Evolutionary conservation across 1,284 basidiomycete genomes (phyloP), one percentile per base, ranked within the genome.

Genomic region (Taiwanofungus camphoratus): DNA sequence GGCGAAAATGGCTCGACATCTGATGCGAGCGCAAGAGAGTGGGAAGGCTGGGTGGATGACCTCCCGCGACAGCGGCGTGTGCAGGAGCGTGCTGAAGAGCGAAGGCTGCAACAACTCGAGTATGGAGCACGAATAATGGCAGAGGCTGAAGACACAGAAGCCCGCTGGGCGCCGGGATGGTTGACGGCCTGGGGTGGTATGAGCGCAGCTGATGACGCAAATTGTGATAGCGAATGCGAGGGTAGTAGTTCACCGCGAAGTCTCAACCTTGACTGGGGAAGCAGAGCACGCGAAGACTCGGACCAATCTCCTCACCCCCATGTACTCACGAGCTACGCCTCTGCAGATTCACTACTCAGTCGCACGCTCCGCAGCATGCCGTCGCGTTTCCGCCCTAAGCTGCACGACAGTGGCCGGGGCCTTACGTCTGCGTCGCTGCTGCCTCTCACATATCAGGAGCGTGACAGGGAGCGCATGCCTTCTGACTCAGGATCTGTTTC

Each of bases 41-140:
- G 78, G 78, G 68, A 76, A 5, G 70, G 68, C 4, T 81, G 78
- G 78, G 63, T 66, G 53, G 66, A 65, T 7, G 78, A 77, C 54
- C 51, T 79, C 22, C 61, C 66, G 29, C 66, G 75, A 5, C 74
- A 74, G 23, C 41, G 44, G 15, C 33, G 47, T 12, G 42, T 41
- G 13, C 47, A 39, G 9, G 39, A 35, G 4, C 16, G 27, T n/a
- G 35, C 40, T 13, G 33, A 21, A 27, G 39, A 42, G 19, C 30
- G 22, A 20, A 32, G 34, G 12, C 27, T 41, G 41, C 36, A 23
- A 3, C 42, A 44, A 9, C 41, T 43, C 26, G 38, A 33, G 24
- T 13, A 21, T 9, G 39, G 27, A 6, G 23, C 24, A 13, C n/a
- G 20, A 9, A 33, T 20, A 20, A 11, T 9, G 4, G 9, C 31